A percentile compares a stretch with the other conserved stretches of the same genome.
Conservation (phyloP, 495 filamentous ascomycete species). For the Hypoxylon fuscum region DNA sequence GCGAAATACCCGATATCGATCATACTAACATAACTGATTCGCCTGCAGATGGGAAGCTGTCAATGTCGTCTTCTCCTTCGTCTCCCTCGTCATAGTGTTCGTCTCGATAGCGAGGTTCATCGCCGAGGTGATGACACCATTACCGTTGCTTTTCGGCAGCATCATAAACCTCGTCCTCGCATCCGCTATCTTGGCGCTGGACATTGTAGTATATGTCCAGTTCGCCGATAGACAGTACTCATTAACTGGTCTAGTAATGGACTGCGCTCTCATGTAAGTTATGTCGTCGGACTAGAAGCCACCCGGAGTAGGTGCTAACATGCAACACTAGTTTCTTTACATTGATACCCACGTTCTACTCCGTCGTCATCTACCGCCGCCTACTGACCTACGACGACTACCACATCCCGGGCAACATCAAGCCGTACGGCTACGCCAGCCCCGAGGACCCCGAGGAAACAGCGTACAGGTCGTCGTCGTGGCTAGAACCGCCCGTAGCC, state of each 20-base stretch:
- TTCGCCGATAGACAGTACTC: slow-evolving; percentile 53
- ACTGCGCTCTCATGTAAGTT: slow-evolving; percentile 51
- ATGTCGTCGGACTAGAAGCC: neutral
- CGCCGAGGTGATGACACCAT: slow-evolving; percentile 56
- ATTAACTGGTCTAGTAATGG: slow-evolving; percentile 52
- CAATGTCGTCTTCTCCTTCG: slow-evolving; percentile 53
- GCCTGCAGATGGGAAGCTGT: slow-evolving; percentile 56
- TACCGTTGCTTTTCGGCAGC: slow-evolving; percentile 54
- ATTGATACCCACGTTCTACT: slow-evolving; percentile 49
- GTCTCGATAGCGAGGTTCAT: slow-evolving; percentile 52
- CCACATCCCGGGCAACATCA: slow-evolving; percentile 47
- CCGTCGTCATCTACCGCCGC: slow-evolving; percentile 51
- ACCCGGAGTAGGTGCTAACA: slow-evolving; percentile 12
- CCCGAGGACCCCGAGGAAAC: slow-evolving; percentile 37
- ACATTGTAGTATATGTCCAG: slow-evolving; percentile 52
- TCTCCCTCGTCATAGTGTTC: slow-evolving; percentile 52
- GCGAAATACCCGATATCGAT: neutral
- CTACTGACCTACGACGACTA: slow-evolving; percentile 56
- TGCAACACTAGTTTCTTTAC: slow-evolving; percentile 40
- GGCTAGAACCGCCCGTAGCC: slow-evolving; percentile 22
- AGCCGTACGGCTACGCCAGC: slow-evolving; percentile 43
- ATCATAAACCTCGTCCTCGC: slow-evolving; percentile 55
- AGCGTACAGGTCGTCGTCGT: slow-evolving; percentile 27
- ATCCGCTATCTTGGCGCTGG: slow-evolving; percentile 54
- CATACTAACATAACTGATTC: slow-evolving; percentile 16